Conservation (phyloP, 2,329 filamentous ascomycete species). For the Ophiocordyceps polyrhachis-furcata region DNA sequence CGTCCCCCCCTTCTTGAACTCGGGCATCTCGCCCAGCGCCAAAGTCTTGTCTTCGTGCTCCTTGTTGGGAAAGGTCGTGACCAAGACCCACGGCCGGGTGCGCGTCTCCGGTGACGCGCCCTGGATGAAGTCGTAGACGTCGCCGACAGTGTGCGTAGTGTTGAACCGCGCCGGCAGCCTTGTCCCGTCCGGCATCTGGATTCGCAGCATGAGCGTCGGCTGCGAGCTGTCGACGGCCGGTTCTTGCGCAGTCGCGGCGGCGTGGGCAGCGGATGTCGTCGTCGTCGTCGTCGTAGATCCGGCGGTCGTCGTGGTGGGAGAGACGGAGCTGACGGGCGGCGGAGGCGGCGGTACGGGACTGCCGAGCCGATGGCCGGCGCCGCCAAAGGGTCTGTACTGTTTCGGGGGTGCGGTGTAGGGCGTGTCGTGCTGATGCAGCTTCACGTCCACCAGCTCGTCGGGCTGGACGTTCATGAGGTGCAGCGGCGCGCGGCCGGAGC, state of each 20-base stretch:
- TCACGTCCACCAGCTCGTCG: slow-evolving; percentile 62
- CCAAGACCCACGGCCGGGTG: slow-evolving; percentile 50
- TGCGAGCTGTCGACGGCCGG: slow-evolving; percentile 40
- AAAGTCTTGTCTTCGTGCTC: slow-evolving; percentile 51
- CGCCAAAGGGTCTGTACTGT: slow-evolving; percentile 58
- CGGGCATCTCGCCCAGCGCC: slow-evolving; percentile 38
- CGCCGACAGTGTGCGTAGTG: slow-evolving; percentile 55
- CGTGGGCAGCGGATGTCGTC: slow-evolving; percentile 15
- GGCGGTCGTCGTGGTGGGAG: slow-evolving; percentile 8
- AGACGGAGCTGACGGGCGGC: slow-evolving; percentile 8
- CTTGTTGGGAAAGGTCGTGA: slow-evolving; percentile 70
- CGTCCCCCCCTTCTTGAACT: slow-evolving; percentile 48
- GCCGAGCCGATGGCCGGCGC: slow-evolving; percentile 54
- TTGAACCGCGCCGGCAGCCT: slow-evolving; percentile 69
- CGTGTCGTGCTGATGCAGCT: slow-evolving; percentile 58
- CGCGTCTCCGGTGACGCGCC: slow-evolving; percentile 39
- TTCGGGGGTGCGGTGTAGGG: slow-evolving; percentile 51
- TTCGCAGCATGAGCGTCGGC: slow-evolving; percentile 52
- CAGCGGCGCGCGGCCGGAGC: slow-evolving; percentile 55
- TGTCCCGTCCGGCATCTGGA: slow-evolving; percentile 62
- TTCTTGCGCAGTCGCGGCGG: slow-evolving; percentile 14
- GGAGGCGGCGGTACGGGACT: slow-evolving; percentile 59
- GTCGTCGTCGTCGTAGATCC: slow-evolving; percentile 15
- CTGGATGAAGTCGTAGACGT: slow-evolving; percentile 58
- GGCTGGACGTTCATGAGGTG: slow-evolving; percentile 60